Conservation (phyloP, 208 protist genomes). For the Histomonas meleagridis region DNA sequence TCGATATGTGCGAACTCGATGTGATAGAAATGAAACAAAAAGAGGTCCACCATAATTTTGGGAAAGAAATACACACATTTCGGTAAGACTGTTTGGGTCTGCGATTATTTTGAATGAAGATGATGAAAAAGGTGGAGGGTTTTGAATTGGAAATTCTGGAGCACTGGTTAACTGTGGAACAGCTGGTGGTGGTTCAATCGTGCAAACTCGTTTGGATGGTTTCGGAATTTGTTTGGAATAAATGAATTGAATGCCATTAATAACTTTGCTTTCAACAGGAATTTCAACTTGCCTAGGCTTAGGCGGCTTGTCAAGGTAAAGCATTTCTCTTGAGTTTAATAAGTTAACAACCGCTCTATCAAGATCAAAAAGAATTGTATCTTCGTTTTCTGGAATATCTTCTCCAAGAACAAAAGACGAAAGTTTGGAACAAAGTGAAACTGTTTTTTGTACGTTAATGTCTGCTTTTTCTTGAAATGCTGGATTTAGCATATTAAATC, state of each 20-base stretch:
- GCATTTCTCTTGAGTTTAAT: neutral
- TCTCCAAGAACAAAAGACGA: neutral
- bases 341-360: neutral
- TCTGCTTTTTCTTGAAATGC: neutral
- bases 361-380: neutral
- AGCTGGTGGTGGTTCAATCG: neutral
- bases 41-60: neutral
- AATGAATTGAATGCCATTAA: neutral
- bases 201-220: neutral
- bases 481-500: neutral
- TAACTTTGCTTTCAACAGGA: neutral
- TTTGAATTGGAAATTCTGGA: neutral
- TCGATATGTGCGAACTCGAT: constrained; percentile 11
- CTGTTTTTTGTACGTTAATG: neutral
- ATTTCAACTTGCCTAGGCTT: neutral
- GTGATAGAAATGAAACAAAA: neutral
- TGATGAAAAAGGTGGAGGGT: neutral
- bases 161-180: neutral
- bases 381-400: neutral
- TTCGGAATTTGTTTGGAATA: neutral
- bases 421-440: neutral
- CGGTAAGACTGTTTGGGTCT: no score
- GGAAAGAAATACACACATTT: neutral
- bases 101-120: neutral
- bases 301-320: neutral